Conservation (phyloP, 1,284 basidiomycete genomes). For the Marasmius oreades region DNA sequence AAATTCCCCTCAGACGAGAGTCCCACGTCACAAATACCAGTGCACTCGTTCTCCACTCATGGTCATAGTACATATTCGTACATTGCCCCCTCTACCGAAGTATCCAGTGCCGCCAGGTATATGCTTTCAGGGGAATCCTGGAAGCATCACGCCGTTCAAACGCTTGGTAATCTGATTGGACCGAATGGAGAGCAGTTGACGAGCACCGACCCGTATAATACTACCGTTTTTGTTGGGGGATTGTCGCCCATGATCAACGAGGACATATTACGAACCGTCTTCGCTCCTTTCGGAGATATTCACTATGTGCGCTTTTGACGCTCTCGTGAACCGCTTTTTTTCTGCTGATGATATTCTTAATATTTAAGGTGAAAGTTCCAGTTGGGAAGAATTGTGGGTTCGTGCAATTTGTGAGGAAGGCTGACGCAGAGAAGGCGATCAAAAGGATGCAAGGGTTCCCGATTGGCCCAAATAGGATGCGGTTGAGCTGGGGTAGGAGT, state of each 20-base stretch:
- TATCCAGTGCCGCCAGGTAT: slow-evolving; percentile 42
- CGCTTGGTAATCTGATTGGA: slow-evolving; percentile 74
- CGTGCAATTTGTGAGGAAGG: slow-evolving; percentile 90
- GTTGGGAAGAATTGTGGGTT: slow-evolving; percentile 95
- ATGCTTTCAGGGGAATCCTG: slow-evolving; percentile 69
- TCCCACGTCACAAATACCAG: background rate
- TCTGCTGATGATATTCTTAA: slow-evolving; percentile 14
- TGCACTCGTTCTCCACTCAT: background rate
- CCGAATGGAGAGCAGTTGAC: slow-evolving; percentile 82
- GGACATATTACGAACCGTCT: slow-evolving; percentile 84
- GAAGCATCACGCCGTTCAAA: slow-evolving; percentile 80
- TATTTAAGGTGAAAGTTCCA: slow-evolving; percentile 96
- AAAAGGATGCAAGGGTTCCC: slow-evolving; percentile 96
- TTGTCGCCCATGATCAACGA: slow-evolving; percentile 83
- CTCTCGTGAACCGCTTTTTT: slow-evolving; percentile 2
- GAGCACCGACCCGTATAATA: slow-evolving; percentile 86
- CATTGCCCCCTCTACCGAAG: background rate
- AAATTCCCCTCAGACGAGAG: background rate
- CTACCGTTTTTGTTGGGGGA: slow-evolving; percentile 90
- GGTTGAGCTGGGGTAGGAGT: slow-evolving; percentile 90
- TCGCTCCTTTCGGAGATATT: slow-evolving; percentile 87
- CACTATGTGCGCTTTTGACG: slow-evolving; percentile 67
- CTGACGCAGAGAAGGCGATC: slow-evolving; percentile 89
- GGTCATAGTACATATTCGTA: too few species aligned
- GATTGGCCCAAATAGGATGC: slow-evolving; percentile 85